Base-by-base conservation (phyloP, 768 basidiomycete genomes). In the Cystobasidium tubakii region DNA sequence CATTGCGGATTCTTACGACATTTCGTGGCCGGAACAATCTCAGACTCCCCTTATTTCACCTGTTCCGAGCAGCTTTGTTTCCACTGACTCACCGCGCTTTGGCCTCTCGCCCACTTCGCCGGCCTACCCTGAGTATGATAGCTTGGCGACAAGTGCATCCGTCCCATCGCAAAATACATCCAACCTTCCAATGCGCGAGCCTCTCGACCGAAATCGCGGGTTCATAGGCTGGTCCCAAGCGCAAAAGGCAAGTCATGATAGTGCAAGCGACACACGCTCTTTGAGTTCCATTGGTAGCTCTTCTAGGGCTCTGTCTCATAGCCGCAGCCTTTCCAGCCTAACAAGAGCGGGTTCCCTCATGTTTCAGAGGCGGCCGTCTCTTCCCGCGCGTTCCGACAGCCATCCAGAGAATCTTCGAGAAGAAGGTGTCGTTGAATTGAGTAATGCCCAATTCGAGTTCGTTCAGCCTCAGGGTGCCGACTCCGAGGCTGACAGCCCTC, bases 401-500 rank as follows among this genome's bases (percentile, higher is more conserved):
- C 2, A 6, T 25, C 4, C 39, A 6, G 63, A 25, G 10, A 39
- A 29, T 54, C 17, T 25, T 44, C 12, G 25, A 50, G 34, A 34
- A n/a, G 66, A 69, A 13, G 46, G 39, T 7, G 23, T 23, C 10
- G 66, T 69, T 4, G 34, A 69, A 31, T 13, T 69, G n/a, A 9
- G 66, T 50, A 69, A 69, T 29, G 46, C 66, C 1, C 39, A 69
- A 27, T 69, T 69, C 29, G 46, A 69, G 17, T 69, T 69, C 31
- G 66, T 53, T 10, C 66, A 69, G 46, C 66, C 46, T 4, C 34
- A 46, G 9, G 42, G 23, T 6, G 19, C 46, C 12, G 50, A 50
- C 17, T 23, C 64, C 7, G 75, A 71, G 10, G 62, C 39, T 44
- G 65, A 50, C 50, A 77, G 75, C 31, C 78, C 77, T 31, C 80